Percentiles rank a stretch among this genome's conserved stretches.
phyloP scores from a whole-genome alignment of 1,284 basidiomycete species.

The Pholiota adiposa region DNA sequence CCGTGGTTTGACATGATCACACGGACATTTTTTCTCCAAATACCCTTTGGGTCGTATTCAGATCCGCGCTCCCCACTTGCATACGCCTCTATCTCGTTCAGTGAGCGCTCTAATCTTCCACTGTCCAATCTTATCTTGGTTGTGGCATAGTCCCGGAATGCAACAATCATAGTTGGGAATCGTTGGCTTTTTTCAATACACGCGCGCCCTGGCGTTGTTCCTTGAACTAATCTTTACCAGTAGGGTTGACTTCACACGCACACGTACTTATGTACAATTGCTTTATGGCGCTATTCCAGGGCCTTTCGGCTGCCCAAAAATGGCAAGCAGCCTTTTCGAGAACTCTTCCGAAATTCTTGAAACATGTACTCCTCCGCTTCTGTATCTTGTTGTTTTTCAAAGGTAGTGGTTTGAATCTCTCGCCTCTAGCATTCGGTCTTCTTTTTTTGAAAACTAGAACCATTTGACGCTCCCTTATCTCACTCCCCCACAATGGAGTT shows the following conservation, averaged over 20 bases:
- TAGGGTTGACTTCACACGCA: background rate
- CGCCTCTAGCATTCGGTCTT: background rate
- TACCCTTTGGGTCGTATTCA: background rate
- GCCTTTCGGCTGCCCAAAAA: background rate
- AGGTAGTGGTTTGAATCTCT: background rate
- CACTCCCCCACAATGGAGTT: background rate
- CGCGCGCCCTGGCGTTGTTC: constrained; percentile 3
- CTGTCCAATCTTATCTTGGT: background rate
- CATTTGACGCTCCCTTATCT: background rate
- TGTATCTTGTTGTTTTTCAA: background rate
- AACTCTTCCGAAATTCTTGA: constrained; percentile 9
- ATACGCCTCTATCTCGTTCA: background rate
- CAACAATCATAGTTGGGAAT: background rate
- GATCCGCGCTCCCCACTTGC: background rate
- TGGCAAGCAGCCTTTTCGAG: constrained; percentile 4
- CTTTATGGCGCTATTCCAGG: constrained; percentile 8
- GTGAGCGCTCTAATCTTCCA: background rate
- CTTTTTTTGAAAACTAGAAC: background rate
- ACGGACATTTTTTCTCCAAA: background rate
- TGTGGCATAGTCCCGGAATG: background rate
- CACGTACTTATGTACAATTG: background rate
- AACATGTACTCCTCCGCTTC: constrained; percentile 7
- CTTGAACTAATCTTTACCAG: constrained; percentile 2
- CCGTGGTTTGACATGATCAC: background rate
- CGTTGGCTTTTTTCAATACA: too few species aligned